Base-by-base conservation (phyloP, 2,329 filamentous ascomycete species). In the Cryphonectria parasitica region DNA sequence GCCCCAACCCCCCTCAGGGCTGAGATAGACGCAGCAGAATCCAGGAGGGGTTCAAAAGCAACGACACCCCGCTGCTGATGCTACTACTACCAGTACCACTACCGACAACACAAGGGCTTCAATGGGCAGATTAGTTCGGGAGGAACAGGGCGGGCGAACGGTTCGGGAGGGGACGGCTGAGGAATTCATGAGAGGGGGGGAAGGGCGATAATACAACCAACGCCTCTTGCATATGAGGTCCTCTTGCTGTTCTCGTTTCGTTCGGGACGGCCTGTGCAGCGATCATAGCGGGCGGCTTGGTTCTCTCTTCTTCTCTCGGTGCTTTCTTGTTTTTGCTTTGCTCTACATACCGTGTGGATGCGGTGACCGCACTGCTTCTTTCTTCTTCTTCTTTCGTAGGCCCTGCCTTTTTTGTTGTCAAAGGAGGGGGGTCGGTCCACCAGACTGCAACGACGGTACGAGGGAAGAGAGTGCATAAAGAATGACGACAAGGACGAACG, bases 81-180 rank as follows among this genome's bases (percentile, higher is more conserved):
- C 45, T 49, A 2, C 45, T n/a, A n/a, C 45, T 49, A 49, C 8
- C 10, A 49, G 19, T 7, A 7, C 25, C 6, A 19, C 45, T 22
- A n/a, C 45, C 25, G 28, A n/a, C 52, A 52, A 19, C 8, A 31
- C 7, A 15, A n/a, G n/a, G n/a, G n/a, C 17, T 11, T 39, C 15
- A 19, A 10, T 15, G 45, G 64, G 34, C 19, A n/a, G 31, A 52
- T 36, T 5, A 7, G 64, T 45, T 39, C 64, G 45, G 64, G 31
- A 66, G 60, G 58, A 56, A 61, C 39, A 69, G 58, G 64, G 49
- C 69, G 64, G 70, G 58, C 19, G 41, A 52, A 36, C 58, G 69
- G 69, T 49, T 49, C 45, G 56, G 25, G 15, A 34, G n/a, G 31
- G 58, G 22, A 61, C 45, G 54, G 58, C 6, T 39, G 64, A 25